Percentiles rank a stretch among this genome's conserved stretches.
Evolutionary conservation across 164 flowering plant genomes (phyloP).

Genomic region (Chloranthus sessilifolius): DNA sequence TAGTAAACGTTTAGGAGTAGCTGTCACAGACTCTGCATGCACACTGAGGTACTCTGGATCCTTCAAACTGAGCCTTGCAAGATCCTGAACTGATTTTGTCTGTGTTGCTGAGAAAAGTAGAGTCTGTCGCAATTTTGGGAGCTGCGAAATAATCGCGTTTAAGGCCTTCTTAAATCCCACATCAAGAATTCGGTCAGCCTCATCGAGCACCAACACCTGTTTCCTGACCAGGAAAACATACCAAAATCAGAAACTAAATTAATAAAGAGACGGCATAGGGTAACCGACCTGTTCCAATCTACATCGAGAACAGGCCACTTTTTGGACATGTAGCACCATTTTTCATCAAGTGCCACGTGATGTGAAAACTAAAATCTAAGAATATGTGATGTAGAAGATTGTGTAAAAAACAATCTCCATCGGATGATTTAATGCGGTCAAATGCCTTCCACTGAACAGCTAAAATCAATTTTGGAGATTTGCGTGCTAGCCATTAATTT

Average conservation of each 20-base stretch:
- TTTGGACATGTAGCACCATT: too few relatives aligned
- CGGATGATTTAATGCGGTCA: too few relatives aligned
- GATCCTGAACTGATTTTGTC: constrained; percentile 90
- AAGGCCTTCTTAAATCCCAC: constrained; percentile 56
- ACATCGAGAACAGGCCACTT: too few relatives aligned
- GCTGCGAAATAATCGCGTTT: constrained; percentile 82
- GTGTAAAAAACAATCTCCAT: too few relatives aligned
- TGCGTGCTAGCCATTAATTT: too few relatives aligned
- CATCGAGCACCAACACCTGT: constrained; percentile 96
- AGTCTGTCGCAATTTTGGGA: constrained; percentile 81
- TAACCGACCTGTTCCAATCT: too few relatives aligned
- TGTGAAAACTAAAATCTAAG: too few relatives aligned
- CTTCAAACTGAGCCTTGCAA: constrained; percentile 91
- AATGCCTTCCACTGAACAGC: too few relatives aligned
- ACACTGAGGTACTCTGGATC: constrained; percentile 94
- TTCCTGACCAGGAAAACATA: constrained; percentile 32
- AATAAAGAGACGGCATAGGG: too few relatives aligned
- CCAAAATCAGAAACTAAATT: constrained; percentile 29
- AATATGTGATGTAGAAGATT: too few relatives aligned
- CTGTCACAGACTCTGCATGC: constrained; percentile 74
- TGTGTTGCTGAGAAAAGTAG: constrained; percentile 95
- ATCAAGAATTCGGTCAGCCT: constrained; percentile 97
- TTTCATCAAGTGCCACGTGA: too few relatives aligned
- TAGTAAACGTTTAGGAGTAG: constrained; percentile 71
- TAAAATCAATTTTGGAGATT: too few relatives aligned